Conservation (phyloP, 1,284 basidiomycete species). For the Meira nashicola region DNA sequence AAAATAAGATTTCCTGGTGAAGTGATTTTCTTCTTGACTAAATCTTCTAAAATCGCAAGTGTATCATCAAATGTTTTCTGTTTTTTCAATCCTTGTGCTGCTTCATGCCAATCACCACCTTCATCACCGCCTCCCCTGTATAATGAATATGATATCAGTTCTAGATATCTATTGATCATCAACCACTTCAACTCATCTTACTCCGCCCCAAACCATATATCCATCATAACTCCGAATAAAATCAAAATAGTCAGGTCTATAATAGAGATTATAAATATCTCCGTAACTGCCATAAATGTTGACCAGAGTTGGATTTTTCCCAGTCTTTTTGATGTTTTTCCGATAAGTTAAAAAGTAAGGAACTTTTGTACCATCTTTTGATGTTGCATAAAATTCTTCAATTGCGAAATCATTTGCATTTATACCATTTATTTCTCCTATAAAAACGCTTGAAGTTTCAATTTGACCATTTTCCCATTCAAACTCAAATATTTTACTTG, state of each 20-base stretch:
- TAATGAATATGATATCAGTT: slow-evolving; percentile 14
- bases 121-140: slow-evolving; percentile 68
- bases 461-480: slow-evolving; percentile 14
- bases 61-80: slow-evolving; percentile 71
- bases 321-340: slow-evolving; percentile 67
- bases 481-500: slow-evolving; percentile 37
- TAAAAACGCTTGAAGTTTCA: neutral
- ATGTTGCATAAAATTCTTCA: slow-evolving; percentile 62
- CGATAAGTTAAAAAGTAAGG: slow-evolving; percentile 83
- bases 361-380: slow-evolving; percentile 68
- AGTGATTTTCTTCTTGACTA: slow-evolving; percentile 68
- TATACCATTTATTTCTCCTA: slow-evolving; percentile 57
- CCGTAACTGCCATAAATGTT: slow-evolving; percentile 63
- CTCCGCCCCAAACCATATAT: slow-evolving; percentile 62
- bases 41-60: slow-evolving; percentile 61
- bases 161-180: no score
- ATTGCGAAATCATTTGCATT: slow-evolving; percentile 67
- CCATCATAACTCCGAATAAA: slow-evolving; percentile 71
- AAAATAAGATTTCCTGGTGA: slow-evolving; percentile 70
- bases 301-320: slow-evolving; percentile 71
- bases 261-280: slow-evolving; percentile 68
- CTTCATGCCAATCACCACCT: slow-evolving; percentile 58
- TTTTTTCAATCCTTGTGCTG: slow-evolving; percentile 42
- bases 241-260: slow-evolving; percentile 69
- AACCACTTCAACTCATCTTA: no score